phyloP scores from a whole-genome alignment of 2,329 filamentous ascomycete species.

The Piedraia hortae region DNA sequence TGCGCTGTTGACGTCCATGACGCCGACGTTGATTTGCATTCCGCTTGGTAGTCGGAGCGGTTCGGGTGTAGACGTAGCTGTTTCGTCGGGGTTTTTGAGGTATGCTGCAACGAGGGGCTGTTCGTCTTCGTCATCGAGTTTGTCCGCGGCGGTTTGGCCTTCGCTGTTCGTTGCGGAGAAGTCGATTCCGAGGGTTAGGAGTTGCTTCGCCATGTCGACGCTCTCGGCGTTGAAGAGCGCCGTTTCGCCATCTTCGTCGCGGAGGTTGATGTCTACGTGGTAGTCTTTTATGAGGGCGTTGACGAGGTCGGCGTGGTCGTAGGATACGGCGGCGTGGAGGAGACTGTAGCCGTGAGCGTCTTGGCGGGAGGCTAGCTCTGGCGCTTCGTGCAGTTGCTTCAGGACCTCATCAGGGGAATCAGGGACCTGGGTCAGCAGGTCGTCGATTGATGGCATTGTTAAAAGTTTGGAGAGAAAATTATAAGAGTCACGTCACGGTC shows the following conservation, averaged over 20 bases:
- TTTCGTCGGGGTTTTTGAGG: constrained; percentile 18
- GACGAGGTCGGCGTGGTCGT: constrained; percentile 61
- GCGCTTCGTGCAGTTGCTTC: constrained; percentile 43
- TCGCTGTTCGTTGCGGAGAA: constrained; percentile 37
- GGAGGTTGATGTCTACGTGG: constrained; percentile 49
- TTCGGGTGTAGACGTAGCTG: constrained; percentile 26
- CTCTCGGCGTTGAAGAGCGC: constrained; percentile 84
- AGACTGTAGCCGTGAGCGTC: constrained; percentile 88
- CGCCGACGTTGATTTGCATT: constrained; percentile 49
- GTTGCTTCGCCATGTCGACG: constrained; percentile 43
- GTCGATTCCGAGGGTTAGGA: constrained; percentile 57
- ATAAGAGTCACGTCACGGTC: too few species aligned
- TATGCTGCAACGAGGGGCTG: constrained; percentile 51
- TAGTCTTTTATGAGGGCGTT: constrained; percentile 49
- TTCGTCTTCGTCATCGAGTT: constrained; percentile 51
- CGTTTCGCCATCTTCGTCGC: constrained; percentile 78
- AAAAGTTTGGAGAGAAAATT: too few species aligned
- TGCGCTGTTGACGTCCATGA: constrained; percentile 33
- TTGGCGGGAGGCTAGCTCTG: constrained; percentile 48
- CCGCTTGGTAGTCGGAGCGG: constrained; percentile 57
- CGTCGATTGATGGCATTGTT: constrained; percentile 19
- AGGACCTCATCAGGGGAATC: constrained; percentile 53
- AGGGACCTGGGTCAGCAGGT: constrained; percentile 34
- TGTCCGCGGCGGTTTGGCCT: constrained; percentile 54
- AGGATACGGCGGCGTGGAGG: constrained; percentile 76